Evolutionary conservation across 2,329 filamentous ascomycete genomes (phyloP), one percentile per base, ranked within the genome.

Genomic region (Pleurostoma richardsiae): DNA sequence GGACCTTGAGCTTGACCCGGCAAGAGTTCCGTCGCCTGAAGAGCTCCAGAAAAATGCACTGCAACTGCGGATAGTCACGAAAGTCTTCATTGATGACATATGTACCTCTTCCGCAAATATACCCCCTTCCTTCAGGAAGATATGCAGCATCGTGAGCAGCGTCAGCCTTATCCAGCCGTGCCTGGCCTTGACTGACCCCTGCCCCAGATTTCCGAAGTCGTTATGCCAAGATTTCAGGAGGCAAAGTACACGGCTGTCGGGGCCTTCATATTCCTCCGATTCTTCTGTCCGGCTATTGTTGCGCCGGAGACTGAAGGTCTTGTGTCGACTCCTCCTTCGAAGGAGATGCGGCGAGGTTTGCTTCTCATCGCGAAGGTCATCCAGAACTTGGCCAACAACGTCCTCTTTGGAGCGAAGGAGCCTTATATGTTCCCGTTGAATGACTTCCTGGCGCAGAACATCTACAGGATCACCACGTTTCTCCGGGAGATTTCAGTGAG

Each of bases 351-450:
- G 19, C 75, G 83, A 45, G 83, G 83, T 4, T 69, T 87, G 5
- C 70, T 87, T 30, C 71, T 87, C 30, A 86, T 87, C 53, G 83
- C 84, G 43, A 87, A 87, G 58, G 79, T 87, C 48, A 78, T 87
- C 27, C 84, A 87, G 55, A 86, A 86, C 56, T 68, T 87, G 33
- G 84, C 83, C 33, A 87, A 87, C 56, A 87, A 87, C 48, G 83
- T 86, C 29, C 69, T 86, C 2, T 87, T 87, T 54, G 83, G 84
- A 4, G 81, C 82, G 31, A 87, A 87, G 61, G 83, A 87, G 58
- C 80, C 82, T 4, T 87, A 85, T 57, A 87, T 87, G 84, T 84
- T 81, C 51, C 81, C 83, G 2, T 65, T 87, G 27, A 86, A 87
- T 57, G 77, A 84, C 48, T 87, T 87, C 50, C 63, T 87, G 27